Conservation (phyloP, 225 moss, liverwort and hornwort genomes). For the Marchantia polymorpha region DNA sequence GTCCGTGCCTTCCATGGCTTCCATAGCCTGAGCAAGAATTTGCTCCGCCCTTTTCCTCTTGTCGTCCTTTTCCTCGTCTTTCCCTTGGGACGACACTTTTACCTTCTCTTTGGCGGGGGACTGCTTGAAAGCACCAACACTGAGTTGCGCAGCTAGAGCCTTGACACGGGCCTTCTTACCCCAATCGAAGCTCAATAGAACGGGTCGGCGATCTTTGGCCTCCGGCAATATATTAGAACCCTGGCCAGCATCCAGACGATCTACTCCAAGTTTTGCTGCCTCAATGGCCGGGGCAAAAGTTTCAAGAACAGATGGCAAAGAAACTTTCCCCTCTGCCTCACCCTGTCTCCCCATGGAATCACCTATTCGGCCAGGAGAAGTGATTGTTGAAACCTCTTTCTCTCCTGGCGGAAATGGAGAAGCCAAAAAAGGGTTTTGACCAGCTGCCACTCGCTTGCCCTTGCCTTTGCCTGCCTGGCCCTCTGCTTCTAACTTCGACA, state of each 20-base stretch:
- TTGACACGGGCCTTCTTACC: conserved; percentile 69
- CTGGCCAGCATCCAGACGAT: neutral
- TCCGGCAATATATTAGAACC: conserved; percentile 52
- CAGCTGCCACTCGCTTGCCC: conserved; percentile 58
- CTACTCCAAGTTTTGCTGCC: conserved; percentile 32
- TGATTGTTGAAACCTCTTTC: conserved; percentile 53
- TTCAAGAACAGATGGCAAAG: conserved; percentile 78
- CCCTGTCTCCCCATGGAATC: conserved; percentile 41
- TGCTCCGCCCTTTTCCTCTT: conserved; percentile 88
- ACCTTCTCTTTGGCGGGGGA: conserved; percentile 49
- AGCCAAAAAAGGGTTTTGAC: conserved; percentile 73
- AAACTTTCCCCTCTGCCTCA: conserved; percentile 56
- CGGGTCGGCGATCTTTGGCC: conserved; percentile 73
- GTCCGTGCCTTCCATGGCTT: conserved; percentile 41
- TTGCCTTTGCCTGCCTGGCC: conserved; percentile 63
- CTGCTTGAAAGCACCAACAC: conserved; percentile 55
- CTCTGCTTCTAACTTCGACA: conserved; percentile 55
- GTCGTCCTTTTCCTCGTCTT: conserved; percentile 95
- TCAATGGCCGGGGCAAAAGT: conserved; percentile 78
- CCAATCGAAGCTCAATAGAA: conserved; percentile 81
- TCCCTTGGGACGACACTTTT: conserved; percentile 46
- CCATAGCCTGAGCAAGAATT: conserved; percentile 84
- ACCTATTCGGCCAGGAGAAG: conserved; percentile 49
- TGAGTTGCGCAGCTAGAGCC: conserved; percentile 72
- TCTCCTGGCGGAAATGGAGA: conserved; percentile 69